Evolutionary conservation across 345 rosid genomes (phyloP), one percentile per base, ranked within the genome.

Genomic region (Turritis glabra): DNA sequence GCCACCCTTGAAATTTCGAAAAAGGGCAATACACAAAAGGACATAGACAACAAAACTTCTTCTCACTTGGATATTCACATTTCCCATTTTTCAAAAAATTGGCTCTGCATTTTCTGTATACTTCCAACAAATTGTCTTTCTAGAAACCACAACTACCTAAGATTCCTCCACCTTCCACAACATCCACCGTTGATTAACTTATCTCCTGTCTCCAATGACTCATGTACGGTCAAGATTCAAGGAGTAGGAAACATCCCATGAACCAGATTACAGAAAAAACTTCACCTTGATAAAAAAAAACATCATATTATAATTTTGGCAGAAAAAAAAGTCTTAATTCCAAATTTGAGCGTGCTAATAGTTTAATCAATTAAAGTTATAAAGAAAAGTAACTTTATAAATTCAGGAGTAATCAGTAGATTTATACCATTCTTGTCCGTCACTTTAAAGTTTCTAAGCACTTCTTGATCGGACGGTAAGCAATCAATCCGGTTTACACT

Each of bases 311-410:
- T 29, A 14, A 58, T 29, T 14, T 65, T 65, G 32, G 5, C 65
- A 65, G 43, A 15, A 1, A 46, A 47, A 38, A 64, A 63, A 29
- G 57, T 6, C 50, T 48, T 62, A 58, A 66, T 74, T 66, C 38
- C 15, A 52, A 57, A 60, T 58, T 69, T 27, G 76, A 86, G 87
- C 88, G 84, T 81, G 86, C 83, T 69, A 63, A 71, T 60, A 67
- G 37, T 59, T 73, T 63, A 74, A 66, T 59, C 73, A 71, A 64
- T 71, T 77, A 77, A 71, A 65, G 80, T 19, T 47, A 40, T 33
- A 60, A 60, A 67, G 62, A 75, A 75, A 76, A 76, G 69, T 27
- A 52, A 68, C 74, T 76, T 76, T 68, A 67, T 59, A 59, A 59
- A 75, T 40, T 75, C 69, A 51, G 55, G 27, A 60, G 79, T 67